These are phyloP conservation scores for Melanomma pulvis-pyrius DNA, from an alignment of 495 filamentous ascomycete species.

Conservation along the genomic window DNA sequence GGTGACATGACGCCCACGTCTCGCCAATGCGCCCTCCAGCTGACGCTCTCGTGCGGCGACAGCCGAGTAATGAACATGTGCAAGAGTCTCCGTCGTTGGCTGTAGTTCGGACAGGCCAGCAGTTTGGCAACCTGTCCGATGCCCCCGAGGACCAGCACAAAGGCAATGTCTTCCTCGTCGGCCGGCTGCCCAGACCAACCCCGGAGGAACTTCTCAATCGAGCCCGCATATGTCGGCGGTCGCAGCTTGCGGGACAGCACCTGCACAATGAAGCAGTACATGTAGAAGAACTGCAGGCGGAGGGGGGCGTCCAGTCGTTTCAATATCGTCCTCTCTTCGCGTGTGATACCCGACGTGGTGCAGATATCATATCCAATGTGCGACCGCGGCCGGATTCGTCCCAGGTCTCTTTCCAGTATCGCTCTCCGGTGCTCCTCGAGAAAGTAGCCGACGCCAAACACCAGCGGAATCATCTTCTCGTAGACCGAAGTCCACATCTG, in stretches of 20 bases:
- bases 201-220: conserved; percentile 30
- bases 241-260: conserved; percentile 30
- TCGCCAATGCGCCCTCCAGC: conserved; percentile 29
- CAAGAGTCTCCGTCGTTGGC: conserved; percentile 27
- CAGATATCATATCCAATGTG: conserved; percentile 33
- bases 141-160: conserved; percentile 33
- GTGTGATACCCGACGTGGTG: conserved; percentile 28
- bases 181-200: conserved; percentile 24
- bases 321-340: conserved; percentile 23
- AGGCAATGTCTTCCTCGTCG: conserved; percentile 31
- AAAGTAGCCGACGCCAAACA: conserved; percentile 35
- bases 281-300: conserved; percentile 34
- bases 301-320: conserved; percentile 24
- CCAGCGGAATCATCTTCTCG: conserved; percentile 35
- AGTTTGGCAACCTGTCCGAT: conserved; percentile 33
- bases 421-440: conserved; percentile 32
- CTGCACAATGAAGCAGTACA: conserved; percentile 38
- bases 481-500: conserved; percentile 35
- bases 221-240: conserved; percentile 32
- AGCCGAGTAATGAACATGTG: conserved; percentile 33
- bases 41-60: conserved; percentile 29
- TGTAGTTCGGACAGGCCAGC: conserved; percentile 30
- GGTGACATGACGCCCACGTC: conserved; percentile 31
- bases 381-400: conserved; percentile 19
- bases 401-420: conserved; percentile 33